phyloP scores from a whole-genome alignment of 2,329 filamentous ascomycete species.

The Lachnellula arida region DNA sequence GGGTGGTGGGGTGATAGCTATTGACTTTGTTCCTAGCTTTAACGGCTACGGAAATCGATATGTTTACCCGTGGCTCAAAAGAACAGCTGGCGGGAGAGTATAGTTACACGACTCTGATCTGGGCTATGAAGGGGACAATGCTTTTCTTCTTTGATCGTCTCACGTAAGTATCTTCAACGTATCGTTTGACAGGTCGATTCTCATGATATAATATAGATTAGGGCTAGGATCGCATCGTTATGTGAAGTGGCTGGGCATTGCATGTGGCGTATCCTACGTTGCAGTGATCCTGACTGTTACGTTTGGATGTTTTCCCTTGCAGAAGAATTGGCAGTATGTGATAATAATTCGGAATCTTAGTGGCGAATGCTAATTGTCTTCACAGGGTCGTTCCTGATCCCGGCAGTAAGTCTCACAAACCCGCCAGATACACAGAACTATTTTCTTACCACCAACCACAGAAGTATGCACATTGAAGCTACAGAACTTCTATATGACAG shows the following conservation, averaged over 20 bases:
- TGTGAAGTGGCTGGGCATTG: slow-evolving; percentile 24
- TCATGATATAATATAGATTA: slow-evolving; percentile 23
- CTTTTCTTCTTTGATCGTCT: slow-evolving; percentile 31
- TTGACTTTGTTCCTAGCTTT: not conserved
- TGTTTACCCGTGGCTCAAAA: slow-evolving; percentile 10
- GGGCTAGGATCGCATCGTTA: slow-evolving; percentile 30
- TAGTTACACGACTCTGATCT: slow-evolving; percentile 35
- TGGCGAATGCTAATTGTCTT: not conserved
- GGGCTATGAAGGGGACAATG: slow-evolving; percentile 32
- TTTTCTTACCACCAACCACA: not conserved
- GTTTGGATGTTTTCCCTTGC: slow-evolving; percentile 12
- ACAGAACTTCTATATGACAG: slow-evolving; percentile 13
- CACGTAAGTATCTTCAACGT: not conserved
- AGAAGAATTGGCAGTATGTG: slow-evolving; percentile 13
- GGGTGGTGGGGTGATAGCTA: not conserved
- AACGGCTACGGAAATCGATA: slow-evolving; percentile 7
- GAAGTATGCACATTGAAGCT: slow-evolving; percentile 12
- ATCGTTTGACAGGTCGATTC: not conserved
- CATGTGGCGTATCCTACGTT: slow-evolving; percentile 10
- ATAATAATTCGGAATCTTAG: not conserved
- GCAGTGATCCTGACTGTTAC: slow-evolving; percentile 11
- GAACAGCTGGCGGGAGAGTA: slow-evolving; percentile 36
- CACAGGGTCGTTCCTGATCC: slow-evolving; percentile 13
- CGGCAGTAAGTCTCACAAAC: slow-evolving; percentile 5
- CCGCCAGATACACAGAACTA: not conserved